Evolutionary conservation across 768 basidiomycete genomes (phyloP).

Genomic region (Baorangia bicolor): DNA sequence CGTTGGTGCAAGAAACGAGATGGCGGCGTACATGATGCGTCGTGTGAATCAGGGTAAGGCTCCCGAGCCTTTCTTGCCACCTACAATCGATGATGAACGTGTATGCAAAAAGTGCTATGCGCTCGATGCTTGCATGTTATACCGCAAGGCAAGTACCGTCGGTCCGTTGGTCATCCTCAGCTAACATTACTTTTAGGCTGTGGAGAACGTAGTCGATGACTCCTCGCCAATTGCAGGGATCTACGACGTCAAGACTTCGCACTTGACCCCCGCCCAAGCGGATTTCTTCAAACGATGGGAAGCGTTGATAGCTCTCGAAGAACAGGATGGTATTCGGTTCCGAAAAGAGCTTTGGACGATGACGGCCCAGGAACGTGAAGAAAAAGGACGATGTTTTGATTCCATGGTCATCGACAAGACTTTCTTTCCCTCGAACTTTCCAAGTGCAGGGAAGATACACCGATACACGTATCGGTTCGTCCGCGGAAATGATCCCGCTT

Average conservation of each 20-base stretch:
- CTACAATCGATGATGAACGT: constrained; percentile 79
- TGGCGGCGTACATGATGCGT: constrained; percentile 74
- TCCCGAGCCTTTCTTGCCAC: constrained; percentile 69
- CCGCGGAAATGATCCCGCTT: constrained; percentile 29
- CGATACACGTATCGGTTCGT: constrained; percentile 76
- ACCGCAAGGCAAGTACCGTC: constrained; percentile 63
- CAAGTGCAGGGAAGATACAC: constrained; percentile 59
- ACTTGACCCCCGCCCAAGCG: constrained; percentile 64
- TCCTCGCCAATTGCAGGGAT: constrained; percentile 59
- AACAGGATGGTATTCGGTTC: constrained; percentile 81
- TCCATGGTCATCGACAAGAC: constrained; percentile 67
- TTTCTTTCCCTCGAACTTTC: constrained; percentile 28
- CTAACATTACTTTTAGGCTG: constrained; percentile 46
- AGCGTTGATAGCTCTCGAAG: constrained; percentile 76
- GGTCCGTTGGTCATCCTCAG: not conserved
- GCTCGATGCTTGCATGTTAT: constrained; percentile 89
- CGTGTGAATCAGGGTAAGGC: constrained; percentile 34
- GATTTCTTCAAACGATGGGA: constrained; percentile 94
- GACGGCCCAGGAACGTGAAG: constrained; percentile 75
- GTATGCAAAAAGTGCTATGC: constrained; percentile 80
- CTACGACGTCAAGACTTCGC: constrained; percentile 77
- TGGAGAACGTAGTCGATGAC: constrained; percentile 60
- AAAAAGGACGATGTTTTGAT: constrained; percentile 79
- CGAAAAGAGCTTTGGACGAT: constrained; percentile 94
- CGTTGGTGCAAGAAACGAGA: constrained; percentile 77